A percentile compares a stretch with the other conserved stretches of the same genome.
These are phyloP conservation scores for Neopestalotiopsis sp. DNA, from an alignment of 2,329 filamentous ascomycete species.

Conservation along the genomic window DNA sequence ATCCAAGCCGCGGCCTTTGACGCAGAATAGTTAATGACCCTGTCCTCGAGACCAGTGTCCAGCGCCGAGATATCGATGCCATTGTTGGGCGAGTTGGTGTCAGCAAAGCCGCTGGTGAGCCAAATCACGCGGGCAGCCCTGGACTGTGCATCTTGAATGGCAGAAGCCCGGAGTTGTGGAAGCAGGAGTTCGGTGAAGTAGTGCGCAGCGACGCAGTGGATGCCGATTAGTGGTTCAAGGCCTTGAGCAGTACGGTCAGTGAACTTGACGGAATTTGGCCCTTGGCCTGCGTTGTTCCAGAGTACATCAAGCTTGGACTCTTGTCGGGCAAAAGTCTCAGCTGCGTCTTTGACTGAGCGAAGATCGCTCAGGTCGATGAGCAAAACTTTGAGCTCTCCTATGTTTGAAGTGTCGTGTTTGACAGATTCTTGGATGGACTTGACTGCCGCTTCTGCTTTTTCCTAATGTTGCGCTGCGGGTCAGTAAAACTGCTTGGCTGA, in stretches of 20 bases:
- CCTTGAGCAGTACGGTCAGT: slow-evolving; percentile 36
- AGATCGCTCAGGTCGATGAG: slow-evolving; percentile 28
- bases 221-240: slow-evolving; percentile 39
- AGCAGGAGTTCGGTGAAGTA: slow-evolving; percentile 36
- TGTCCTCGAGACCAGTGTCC: slow-evolving; percentile 17
- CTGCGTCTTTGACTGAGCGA: slow-evolving; percentile 23
- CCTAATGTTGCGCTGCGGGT: not conserved
- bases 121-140: not conserved
- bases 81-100: not conserved
- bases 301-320: slow-evolving; percentile 29
- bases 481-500: too few relatives aligned
- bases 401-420: not conserved
- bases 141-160: slow-evolving; percentile 22
- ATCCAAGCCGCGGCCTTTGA: too few relatives aligned
- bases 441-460: not conserved
- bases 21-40: too few relatives aligned
- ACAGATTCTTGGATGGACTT: not conserved
- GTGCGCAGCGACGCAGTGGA: slow-evolving; percentile 36
- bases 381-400: slow-evolving; percentile 23
- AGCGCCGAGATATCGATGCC: slow-evolving; percentile 30
- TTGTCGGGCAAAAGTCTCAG: slow-evolving; percentile 17
- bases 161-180: slow-evolving; percentile 38
- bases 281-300: slow-evolving; percentile 33
- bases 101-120: not conserved
- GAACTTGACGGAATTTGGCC: slow-evolving; percentile 23